These are phyloP conservation scores for Annulohypoxylon moriforme DNA, from an alignment of 495 filamentous ascomycete species.

Conservation along the genomic window DNA sequence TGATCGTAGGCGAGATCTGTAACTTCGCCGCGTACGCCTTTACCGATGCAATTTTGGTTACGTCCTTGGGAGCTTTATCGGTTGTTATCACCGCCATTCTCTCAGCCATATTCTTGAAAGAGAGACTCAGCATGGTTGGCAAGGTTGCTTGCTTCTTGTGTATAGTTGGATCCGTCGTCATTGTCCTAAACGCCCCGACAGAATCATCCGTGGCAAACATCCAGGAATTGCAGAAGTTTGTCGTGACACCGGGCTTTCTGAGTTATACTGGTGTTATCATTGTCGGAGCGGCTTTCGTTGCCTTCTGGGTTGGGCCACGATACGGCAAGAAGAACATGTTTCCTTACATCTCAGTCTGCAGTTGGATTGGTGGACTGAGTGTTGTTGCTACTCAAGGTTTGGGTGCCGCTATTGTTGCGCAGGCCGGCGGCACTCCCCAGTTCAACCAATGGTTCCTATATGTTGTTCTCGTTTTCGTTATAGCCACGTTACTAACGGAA, in stretches of 20 bases:
- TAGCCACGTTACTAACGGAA: constrained; percentile 87
- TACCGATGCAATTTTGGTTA: constrained; percentile 96
- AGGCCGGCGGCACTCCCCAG: constrained; percentile 80
- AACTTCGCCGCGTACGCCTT: constrained; percentile 98
- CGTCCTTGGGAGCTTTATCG: constrained; percentile 91
- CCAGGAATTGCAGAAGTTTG: constrained; percentile 91
- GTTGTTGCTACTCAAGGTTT: constrained; percentile 96
- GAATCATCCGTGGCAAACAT: constrained; percentile 88
- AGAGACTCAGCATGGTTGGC: constrained; percentile 92
- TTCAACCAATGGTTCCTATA: constrained; percentile 99
- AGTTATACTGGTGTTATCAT: constrained; percentile 87
- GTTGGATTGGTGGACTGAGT: constrained; percentile 91
- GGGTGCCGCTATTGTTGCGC: constrained; percentile 89
- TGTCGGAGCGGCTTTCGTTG: constrained; percentile 74
- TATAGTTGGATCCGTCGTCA: constrained; percentile 92
- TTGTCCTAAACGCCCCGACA: constrained; percentile 90
- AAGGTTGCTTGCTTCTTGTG: constrained; percentile 96
- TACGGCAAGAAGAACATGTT: constrained; percentile 98
- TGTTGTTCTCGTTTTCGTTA: constrained; percentile 89
- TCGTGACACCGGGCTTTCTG: constrained; percentile 88
- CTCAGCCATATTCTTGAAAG: constrained; percentile 96
- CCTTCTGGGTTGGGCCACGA: constrained; percentile 85
- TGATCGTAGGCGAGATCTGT: constrained; percentile 97
- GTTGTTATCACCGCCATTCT: constrained; percentile 94
- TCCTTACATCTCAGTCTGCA: constrained; percentile 96